These are phyloP conservation scores for Penicillium silybi DNA, from an alignment of 495 filamentous ascomycete genomes.

Conservation along the genomic window DNA sequence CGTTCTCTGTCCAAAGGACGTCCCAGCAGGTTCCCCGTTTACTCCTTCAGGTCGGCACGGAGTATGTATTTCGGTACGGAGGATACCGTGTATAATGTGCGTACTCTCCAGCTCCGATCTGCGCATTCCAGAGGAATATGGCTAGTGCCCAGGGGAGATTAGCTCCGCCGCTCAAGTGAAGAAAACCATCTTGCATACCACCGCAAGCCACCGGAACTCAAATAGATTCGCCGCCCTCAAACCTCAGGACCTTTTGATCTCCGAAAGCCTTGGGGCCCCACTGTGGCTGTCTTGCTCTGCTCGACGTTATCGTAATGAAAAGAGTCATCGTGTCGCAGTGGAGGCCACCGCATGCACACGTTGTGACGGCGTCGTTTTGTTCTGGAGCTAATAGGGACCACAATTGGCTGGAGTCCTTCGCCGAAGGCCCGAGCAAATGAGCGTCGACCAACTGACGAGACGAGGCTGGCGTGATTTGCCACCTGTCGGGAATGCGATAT, in stretches of 20 bases:
- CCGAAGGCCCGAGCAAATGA: constrained; percentile 3
- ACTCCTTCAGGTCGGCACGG: background rate
- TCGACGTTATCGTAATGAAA: background rate
- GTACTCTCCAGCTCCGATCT: background rate
- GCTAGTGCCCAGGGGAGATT: background rate
- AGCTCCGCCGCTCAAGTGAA: constrained; percentile 5
- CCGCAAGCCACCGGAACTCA: constrained; percentile 8
- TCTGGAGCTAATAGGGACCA: background rate
- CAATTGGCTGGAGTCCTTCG: background rate
- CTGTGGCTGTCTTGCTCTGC: constrained; percentile 16
- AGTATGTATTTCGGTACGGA: background rate
- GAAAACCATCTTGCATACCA: constrained; percentile 16
- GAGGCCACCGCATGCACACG: background rate
- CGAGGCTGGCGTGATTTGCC: constrained; percentile 11
- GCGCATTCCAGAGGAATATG: background rate
- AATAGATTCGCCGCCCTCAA: too few species aligned
- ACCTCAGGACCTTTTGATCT: background rate
- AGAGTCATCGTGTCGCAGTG: background rate
- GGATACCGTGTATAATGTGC: background rate
- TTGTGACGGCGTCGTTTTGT: background rate
- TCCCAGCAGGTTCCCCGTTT: too few species aligned
- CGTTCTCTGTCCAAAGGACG: too few species aligned
- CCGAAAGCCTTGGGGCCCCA: constrained; percentile 11
- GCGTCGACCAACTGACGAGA: background rate
- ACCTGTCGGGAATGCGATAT: background rate